Conservation (phyloP, 2,329 filamentous ascomycete genomes). For the Neonectria hederae region DNA sequence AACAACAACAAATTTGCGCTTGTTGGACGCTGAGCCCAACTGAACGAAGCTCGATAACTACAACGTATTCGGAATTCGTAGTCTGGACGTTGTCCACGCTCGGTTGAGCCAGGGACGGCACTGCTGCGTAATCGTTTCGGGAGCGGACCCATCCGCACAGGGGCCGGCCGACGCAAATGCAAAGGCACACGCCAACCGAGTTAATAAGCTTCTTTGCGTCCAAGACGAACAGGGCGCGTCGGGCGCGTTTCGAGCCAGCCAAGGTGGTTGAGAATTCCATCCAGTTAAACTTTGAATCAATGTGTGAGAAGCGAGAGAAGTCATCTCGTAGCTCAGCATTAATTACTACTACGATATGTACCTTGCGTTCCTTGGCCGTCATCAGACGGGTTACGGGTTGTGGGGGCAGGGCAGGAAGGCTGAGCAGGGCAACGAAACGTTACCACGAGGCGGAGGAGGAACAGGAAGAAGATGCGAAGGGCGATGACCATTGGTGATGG, state of each 20-base stretch:
- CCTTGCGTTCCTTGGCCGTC: background rate
- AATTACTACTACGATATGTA: no score
- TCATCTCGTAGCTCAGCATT: background rate
- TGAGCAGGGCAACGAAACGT: conserved; percentile 25
- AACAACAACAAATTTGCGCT: no score
- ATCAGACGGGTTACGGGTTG: background rate
- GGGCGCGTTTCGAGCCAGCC: conserved; percentile 5
- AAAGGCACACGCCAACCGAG: conserved; percentile 38
- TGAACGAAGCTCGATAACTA: no score
- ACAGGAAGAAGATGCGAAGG: background rate
- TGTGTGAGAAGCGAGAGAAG: background rate
- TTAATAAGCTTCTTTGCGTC: conserved; percentile 43
- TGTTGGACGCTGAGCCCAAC: background rate
- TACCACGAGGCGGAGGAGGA: conserved; percentile 1
- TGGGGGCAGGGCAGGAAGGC: conserved; percentile 3
- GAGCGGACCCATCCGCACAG: conserved; percentile 34
- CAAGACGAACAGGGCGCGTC: conserved; percentile 26
- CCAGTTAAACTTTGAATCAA: no score
- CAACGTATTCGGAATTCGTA: no score
- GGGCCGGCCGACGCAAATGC: conserved; percentile 37
- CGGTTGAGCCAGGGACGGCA: conserved; percentile 20
- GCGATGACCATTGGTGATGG: background rate
- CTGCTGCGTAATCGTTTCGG: conserved; percentile 37
- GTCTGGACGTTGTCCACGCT: no score
- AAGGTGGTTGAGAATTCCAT: background rate